A percentile compares a stretch with the other conserved stretches of the same genome.
phyloP scores from a whole-genome alignment of 2,329 filamentous ascomycete genomes.

The Fusarium abutilonis region DNA sequence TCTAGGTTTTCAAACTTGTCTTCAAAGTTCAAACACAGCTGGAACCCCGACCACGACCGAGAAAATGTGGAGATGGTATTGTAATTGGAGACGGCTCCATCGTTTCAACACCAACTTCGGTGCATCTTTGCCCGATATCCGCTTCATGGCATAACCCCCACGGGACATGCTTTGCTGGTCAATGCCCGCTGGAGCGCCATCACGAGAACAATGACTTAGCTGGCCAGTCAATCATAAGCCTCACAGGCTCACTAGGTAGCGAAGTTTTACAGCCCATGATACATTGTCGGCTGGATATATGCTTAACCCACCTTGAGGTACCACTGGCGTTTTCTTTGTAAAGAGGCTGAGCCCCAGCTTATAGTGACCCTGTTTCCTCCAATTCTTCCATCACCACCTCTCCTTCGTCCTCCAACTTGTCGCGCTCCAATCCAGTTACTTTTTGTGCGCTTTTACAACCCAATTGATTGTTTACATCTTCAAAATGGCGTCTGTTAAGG shows the following conservation, averaged over 20 bases:
- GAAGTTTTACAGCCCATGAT: constrained; percentile 15
- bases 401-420: constrained; percentile 1
- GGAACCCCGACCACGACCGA: constrained; percentile 34
- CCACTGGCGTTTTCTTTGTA: constrained; percentile 31
- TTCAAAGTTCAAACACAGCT: not conserved
- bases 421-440: not conserved
- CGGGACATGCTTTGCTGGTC: constrained; percentile 20
- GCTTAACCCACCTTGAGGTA: constrained; percentile 28
- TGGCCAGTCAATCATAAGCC: constrained; percentile 21
- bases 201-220: constrained; percentile 21
- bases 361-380: constrained; percentile 5
- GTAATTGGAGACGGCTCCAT: constrained; percentile 33
- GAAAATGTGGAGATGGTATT: constrained; percentile 32
- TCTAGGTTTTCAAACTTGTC: not conserved
- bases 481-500: constrained; percentile 60
- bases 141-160: constrained; percentile 17
- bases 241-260: constrained; percentile 12
- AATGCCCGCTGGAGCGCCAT: constrained; percentile 16
- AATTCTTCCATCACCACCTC: constrained; percentile 1
- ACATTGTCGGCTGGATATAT: constrained; percentile 20
- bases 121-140: constrained; percentile 35
- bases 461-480: constrained; percentile 1
- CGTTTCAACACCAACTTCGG: constrained; percentile 31
- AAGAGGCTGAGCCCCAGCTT: constrained; percentile 31
- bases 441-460: not conserved